Base-by-base conservation (phyloP, 2,329 filamentous ascomycete species). In the Corinectria fuckeliana region DNA sequence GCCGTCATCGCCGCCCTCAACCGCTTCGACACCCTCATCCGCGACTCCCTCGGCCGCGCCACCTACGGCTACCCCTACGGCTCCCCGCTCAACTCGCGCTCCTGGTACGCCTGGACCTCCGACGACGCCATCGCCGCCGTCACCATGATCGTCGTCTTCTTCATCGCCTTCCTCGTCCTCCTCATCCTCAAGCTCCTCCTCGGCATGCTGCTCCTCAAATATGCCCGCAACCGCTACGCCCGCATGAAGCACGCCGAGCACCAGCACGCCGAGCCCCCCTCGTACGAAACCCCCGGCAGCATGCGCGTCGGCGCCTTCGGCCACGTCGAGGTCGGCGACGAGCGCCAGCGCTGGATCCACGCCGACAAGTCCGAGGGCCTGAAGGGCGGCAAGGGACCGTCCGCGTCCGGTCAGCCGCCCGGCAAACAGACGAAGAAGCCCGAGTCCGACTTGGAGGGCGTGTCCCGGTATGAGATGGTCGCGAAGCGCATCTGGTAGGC, bases 401-500 rank as follows among this genome's bases (percentile, higher is more conserved):
- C 85, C 61, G 85, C 83, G 6, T 85, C 85, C 61, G 85, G 87
- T 64, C 88, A 84, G 65, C 82, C 82, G 21, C 78, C 65, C 5
- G 69, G 66, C 41, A 38, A 80, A n/a, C n/a, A 36, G 61, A 78
- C 82, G 32, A 78, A 79, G 51, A 82, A 82, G 55, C 83, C 85
- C 51, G 65, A 64, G 1, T 72, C 74, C 4, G 78, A 80, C 85
- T 73, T 86, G 87, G 76, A 90, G 83, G 71, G 87, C 79, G 73
- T 92, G 88, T 63, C 87, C 83, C 84, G 95, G 69, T 99, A 97
- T 78, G 92, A 93, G 73, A 97, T 98, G 95, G 89, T 93, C 69
- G 92, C 92, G 0, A 98, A 97, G 83, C 85, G 95, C 73, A 99
- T 99, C 69, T 99, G 95, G 95, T 98, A 76, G 95, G 95, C 98